Percentiles rank a stretch among this genome's conserved stretches.
Conservation (phyloP, 805 yeast genomes). For the Wickerhamiella musiphila region DNA sequence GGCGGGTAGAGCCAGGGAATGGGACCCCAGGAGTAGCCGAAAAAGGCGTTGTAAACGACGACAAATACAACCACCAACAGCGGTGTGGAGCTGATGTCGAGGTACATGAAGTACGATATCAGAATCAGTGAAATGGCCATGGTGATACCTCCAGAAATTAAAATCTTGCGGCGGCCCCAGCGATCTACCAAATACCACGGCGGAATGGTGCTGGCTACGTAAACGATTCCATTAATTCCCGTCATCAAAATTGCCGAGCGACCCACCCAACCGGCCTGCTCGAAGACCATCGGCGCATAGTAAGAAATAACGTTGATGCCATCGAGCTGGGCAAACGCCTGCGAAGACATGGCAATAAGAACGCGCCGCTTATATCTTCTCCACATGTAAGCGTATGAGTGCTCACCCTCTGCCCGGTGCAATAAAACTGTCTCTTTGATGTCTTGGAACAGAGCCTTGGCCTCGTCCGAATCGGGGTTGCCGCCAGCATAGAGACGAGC, state of each 20-base stretch:
- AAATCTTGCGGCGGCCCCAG: conserved; percentile 84
- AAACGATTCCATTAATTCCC: conserved; percentile 52
- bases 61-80: conserved; percentile 58
- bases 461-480: conserved; percentile 47
- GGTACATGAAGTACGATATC: conserved; percentile 44
- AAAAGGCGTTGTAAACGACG: conserved; percentile 57
- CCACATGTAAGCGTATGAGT: conserved; percentile 60
- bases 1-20: conserved; percentile 81
- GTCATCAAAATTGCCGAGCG: conserved; percentile 80
- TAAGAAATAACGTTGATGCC: conserved; percentile 88
- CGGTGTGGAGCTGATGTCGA: conserved; percentile 40
- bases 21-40: conserved; percentile 90
- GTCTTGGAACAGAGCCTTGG: conserved; percentile 55
- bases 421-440: conserved; percentile 68
- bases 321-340: conserved; percentile 81
- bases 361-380: conserved; percentile 58
- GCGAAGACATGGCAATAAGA: conserved; percentile 77
- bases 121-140: conserved; percentile 58
- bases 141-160: conserved; percentile 57
- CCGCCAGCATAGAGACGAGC: conserved; percentile 72
- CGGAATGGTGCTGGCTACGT: conserved; percentile 53
- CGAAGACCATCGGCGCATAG: conserved; percentile 87
- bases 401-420: conserved; percentile 66
- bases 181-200: conserved; percentile 83
- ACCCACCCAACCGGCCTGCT: conserved; percentile 89